Evolutionary conservation across 1,284 basidiomycete species (phyloP).

Genomic region (Ustilago cynodontis): DNA sequence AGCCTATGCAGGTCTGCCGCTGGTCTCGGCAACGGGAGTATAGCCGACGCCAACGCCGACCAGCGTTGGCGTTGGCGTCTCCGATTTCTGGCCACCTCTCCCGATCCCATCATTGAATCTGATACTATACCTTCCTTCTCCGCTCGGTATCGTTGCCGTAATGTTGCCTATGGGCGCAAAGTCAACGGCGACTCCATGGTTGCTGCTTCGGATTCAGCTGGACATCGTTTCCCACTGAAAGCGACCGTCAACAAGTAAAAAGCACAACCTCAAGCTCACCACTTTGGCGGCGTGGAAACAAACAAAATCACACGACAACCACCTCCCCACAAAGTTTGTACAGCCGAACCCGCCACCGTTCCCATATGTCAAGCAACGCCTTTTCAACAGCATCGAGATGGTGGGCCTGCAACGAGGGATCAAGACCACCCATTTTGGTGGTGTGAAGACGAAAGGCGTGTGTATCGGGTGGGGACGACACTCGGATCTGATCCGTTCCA

Average conservation of each 20-base stretch:
- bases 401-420: neutral
- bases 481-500: slow-evolving; percentile 26
- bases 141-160: too few species aligned
- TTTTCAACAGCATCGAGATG: neutral
- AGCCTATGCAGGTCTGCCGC: neutral
- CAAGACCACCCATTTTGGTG: neutral
- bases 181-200: too few species aligned
- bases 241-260: neutral
- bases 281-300: neutral
- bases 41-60: slow-evolving; percentile 9
- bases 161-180: too few species aligned
- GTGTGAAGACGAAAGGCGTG: neutral
- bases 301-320: slow-evolving; percentile 4
- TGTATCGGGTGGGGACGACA: neutral
- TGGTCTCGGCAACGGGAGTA: slow-evolving; percentile 13
- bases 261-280: slow-evolving; percentile 5
- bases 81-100: neutral
- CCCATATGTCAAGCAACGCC: neutral
- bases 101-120: slow-evolving; percentile 13
- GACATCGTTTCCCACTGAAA: neutral
- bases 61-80: neutral
- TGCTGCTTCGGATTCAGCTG: too few species aligned
- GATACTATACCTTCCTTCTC: too few species aligned
- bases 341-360: neutral
- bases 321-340: neutral